A percentile compares a stretch with the other conserved stretches of the same genome.
These are phyloP conservation scores for Fraxinus albicans DNA, from an alignment of 305 asterid species.

Conservation along the genomic window DNA sequence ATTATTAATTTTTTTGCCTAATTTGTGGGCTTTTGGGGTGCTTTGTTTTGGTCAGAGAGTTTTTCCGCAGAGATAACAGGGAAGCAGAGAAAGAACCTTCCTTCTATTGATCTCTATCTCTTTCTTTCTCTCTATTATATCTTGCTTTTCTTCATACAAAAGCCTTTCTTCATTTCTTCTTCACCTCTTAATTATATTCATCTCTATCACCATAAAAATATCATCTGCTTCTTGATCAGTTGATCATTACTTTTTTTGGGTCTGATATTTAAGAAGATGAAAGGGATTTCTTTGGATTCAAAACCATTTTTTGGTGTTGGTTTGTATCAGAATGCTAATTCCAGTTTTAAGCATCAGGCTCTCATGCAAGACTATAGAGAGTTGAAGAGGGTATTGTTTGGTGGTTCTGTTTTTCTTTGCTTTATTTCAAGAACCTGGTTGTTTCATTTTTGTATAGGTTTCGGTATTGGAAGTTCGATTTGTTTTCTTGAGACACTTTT, in stretches of 20 bases:
- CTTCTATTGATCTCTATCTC: background rate
- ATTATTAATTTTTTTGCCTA: conserved; percentile 14
- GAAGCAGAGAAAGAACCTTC: conserved; percentile 37
- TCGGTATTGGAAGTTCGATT: background rate
- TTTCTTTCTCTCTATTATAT: conserved; percentile 20
- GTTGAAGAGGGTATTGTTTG: conserved; percentile 34
- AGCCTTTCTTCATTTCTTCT: conserved; percentile 23
- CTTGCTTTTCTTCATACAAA: conserved; percentile 13
- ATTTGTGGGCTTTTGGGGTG: conserved; percentile 42
- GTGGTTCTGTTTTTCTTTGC: background rate
- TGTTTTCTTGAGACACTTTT: background rate
- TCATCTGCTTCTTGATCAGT: conserved; percentile 10
- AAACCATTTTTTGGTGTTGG: conserved; percentile 12
- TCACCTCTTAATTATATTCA: conserved; percentile 11
- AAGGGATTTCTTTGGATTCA: conserved; percentile 28
- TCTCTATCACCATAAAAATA: conserved; percentile 2
- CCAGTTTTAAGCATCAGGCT: conserved; percentile 34
- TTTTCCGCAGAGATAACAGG: conserved; percentile 42
- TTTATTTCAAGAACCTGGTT: background rate
- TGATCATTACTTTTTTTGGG: conserved; percentile 12
- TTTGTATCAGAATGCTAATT: conserved; percentile 23
- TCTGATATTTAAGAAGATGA: conserved; percentile 46
- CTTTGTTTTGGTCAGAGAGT: conserved; percentile 44
- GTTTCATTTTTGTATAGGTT: conserved; percentile 1
- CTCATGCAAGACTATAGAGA: conserved; percentile 44